Evolutionary conservation across 495 filamentous ascomycete species (phyloP), one percentile per base, ranked within the genome.

Genomic region (Glarea lozoyensis): DNA sequence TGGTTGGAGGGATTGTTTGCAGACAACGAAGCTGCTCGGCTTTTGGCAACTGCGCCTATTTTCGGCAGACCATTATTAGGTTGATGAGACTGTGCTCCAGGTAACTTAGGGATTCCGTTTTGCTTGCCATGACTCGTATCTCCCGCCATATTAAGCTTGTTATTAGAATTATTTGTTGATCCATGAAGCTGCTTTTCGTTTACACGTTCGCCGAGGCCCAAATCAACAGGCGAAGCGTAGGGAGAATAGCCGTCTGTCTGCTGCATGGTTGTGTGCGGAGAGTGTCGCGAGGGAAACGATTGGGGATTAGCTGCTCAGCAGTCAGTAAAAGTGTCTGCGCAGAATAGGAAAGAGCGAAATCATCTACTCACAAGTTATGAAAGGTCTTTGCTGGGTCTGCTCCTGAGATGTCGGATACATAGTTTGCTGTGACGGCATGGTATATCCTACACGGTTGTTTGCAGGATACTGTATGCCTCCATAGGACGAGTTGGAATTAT

Each of bases 221-320:
- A 48, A 34, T 66, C 66, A 13, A 57, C 55, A 10, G 71, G 68
- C 2, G 70, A 70, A 0, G 68, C 51, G 33, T 73, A 69, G 6
- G 70, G 70, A 6, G 72, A 76, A 40, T 76, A 74, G 3, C 70
- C 72, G 3, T 64, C 69, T 4, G 69, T 70, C 17, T 63, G 53
- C 34, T 69, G 47, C 2, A n/a, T n/a, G n/a, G n/a, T n/a, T 37
- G 52, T 23, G 7, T 20, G 33, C 41, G 48, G 30, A 44, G 38
- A 18, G 22, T 10, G 17, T 46, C 67, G 12, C 61, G 61, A 23
- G 52, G 59, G 46, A 40, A 51, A 17, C 48, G 42, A 0, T 35
- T 32, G 46, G 56, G 44, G 47, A n/a, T 47, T 49, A 34, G 46
- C 50, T 34, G 15, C 48, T 4, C 5, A 34, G n/a, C 20, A 33